A percentile compares a stretch with the other conserved stretches of the same genome.
These are phyloP conservation scores for Penicillium manginii DNA, from an alignment of 495 filamentous ascomycete species.

Conservation along the genomic window DNA sequence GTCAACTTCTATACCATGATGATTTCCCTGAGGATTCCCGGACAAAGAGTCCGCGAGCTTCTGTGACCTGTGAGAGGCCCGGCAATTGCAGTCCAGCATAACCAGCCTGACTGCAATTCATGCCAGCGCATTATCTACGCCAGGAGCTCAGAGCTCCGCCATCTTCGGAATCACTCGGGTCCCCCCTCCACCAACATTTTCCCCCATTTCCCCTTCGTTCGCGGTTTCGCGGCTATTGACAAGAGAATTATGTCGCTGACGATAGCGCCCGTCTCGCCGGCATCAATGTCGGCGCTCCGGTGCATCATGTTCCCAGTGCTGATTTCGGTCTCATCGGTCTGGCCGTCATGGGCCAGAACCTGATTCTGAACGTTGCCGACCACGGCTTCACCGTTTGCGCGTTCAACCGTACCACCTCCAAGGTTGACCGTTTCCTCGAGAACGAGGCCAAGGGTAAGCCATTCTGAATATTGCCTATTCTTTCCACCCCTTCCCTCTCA, in stretches of 20 bases:
- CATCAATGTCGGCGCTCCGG: conserved; percentile 75
- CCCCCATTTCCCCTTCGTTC: conserved; percentile 6
- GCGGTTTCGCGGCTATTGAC: conserved; percentile 36
- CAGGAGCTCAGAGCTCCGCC: neutral
- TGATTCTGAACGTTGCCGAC: conserved; percentile 98
- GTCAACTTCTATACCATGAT: conserved; percentile 1
- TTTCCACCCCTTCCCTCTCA: neutral
- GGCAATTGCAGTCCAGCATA: neutral
- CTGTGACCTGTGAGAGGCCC: conserved; percentile 1
- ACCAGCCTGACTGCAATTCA: conserved; percentile 6
- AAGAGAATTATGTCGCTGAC: conserved; percentile 61
- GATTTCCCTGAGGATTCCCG: conserved; percentile 4
- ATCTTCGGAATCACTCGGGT: conserved; percentile 18
- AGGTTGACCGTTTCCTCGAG: conserved; percentile 93
- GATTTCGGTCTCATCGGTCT: conserved; percentile 99
- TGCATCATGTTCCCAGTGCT: conserved; percentile 60
- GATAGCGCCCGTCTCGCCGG: conserved; percentile 83
- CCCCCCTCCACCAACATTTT: conserved; percentile 2
- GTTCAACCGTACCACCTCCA: conserved; percentile 96
- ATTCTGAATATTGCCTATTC: neutral
- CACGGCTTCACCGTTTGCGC: conserved; percentile 94
- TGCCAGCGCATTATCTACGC: conserved; percentile 10
- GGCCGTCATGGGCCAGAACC: conserved; percentile 98
- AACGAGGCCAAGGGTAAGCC: conserved; percentile 87
- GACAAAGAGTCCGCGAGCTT: conserved; percentile 2